phyloP scores from a whole-genome alignment of 2,329 filamentous ascomycete species.

The Nemania sp. region DNA sequence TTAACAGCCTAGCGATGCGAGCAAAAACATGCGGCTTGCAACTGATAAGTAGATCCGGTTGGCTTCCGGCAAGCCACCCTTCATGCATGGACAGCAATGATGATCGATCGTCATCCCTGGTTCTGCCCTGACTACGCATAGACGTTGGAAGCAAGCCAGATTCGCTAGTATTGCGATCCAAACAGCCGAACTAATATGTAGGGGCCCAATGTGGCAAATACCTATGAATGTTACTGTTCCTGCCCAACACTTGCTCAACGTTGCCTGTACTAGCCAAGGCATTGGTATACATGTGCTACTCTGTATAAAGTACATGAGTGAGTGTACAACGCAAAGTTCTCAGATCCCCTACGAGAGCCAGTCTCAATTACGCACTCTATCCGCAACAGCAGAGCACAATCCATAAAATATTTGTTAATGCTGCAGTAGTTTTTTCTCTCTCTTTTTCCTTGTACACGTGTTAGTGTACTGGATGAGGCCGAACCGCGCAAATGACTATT shows the following conservation, averaged over 20 bases:
- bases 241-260: conserved; percentile 3
- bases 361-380: background rate
- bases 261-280: background rate
- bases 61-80: conserved; percentile 6
- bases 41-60: conserved; percentile 1
- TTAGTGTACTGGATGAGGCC: no score
- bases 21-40: background rate
- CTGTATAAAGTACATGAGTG: background rate
- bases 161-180: background rate
- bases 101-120: conserved; percentile 10
- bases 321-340: background rate
- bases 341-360: conserved; percentile 4
- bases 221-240: conserved; percentile 17
- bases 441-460: no score
- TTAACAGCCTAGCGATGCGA: background rate
- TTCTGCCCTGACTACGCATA: background rate
- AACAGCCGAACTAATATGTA: background rate
- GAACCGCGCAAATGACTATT: no score
- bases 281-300: background rate
- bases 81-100: conserved; percentile 18
- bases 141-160: conserved; percentile 1
- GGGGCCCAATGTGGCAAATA: conserved; percentile 15
- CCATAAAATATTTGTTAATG: conserved; percentile 7
- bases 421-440: no score
- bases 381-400: background rate